These are phyloP conservation scores for Alternaria sp. DNA, from an alignment of 2,329 filamentous ascomycete genomes.

Conservation along the genomic window DNA sequence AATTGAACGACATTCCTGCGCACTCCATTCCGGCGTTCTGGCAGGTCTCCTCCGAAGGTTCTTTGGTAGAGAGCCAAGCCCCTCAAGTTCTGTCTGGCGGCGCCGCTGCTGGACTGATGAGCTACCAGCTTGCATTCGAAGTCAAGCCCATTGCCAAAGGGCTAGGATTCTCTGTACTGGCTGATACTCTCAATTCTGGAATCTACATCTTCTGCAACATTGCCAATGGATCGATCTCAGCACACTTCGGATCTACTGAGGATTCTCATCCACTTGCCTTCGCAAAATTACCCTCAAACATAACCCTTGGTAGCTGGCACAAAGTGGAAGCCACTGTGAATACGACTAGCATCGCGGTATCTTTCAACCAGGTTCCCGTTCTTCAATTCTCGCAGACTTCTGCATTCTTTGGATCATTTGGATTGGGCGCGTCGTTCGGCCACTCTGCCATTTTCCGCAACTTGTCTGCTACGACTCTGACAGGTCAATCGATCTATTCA, in stretches of 20 bases:
- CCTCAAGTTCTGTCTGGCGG: background rate
- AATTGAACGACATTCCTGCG: constrained; percentile 38
- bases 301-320: background rate
- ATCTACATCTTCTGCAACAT: background rate
- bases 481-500: background rate
- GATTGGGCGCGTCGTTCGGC: background rate
- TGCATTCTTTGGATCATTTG: background rate
- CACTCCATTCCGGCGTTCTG: constrained; percentile 35
- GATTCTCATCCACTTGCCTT: constrained; percentile 21
- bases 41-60: constrained; percentile 33
- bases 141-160: background rate
- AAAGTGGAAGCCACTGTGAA: background rate
- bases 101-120: background rate
- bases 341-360: background rate
- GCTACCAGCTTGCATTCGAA: background rate
- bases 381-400: background rate
- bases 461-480: background rate
- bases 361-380: background rate
- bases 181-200: background rate
- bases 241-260: background rate
- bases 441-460: background rate
- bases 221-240: background rate
- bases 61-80: constrained; percentile 9
- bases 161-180: background rate
- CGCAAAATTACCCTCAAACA: constrained; percentile 4